Base-by-base conservation (phyloP, 176 grass and related monocot species). In the Avena insularis region DNA sequence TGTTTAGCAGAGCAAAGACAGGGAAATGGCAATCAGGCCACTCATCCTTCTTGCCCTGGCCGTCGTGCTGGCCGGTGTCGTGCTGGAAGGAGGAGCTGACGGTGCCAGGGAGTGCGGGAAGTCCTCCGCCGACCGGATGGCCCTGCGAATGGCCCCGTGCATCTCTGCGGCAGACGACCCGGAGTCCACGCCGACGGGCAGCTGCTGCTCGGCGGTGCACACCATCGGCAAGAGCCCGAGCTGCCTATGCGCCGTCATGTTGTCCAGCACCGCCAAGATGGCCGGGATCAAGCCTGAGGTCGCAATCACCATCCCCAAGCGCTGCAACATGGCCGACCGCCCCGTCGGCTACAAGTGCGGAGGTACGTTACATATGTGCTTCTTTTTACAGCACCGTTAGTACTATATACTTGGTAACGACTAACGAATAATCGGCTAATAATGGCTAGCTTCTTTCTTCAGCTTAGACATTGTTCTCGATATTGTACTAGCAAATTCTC, bases 271-370 rank as follows among this genome's bases (percentile, higher is more conserved):
- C 31, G 65, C 65, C 65, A 68, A 68, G 65, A 35, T 36, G 65
- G 65, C 65, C 65, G 65, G 65, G 65, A 68, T 68, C 65, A 68
- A 68, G 13, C 65, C 65, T 16, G 65, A 68, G 65, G 65, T 68
- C 31, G 65, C 65, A 17, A 68, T 68, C 31, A 68, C 65, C 29
- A 68, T 68, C 65, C 65, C 65, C 31, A 68, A 68, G 65, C 65
- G 65, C 33, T 68, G 65, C 65, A 68, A 68, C 65, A 38, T 68
- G 2, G 65, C 31, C 15, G 65, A 68, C 31, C 65, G 65, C 65
- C 65, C 65, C 29, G 31, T 68, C 14, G 65, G 65, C 65, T 68
- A 68, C 65, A 68, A 68, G 31, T 68, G 65, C 2, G 65, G 65
- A 17, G 65, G 65, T 68, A 68, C 61, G 61, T 64, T 64, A 27